Base-by-base conservation (phyloP, 305 asterid species). In the Solanum hybrid region DNA sequence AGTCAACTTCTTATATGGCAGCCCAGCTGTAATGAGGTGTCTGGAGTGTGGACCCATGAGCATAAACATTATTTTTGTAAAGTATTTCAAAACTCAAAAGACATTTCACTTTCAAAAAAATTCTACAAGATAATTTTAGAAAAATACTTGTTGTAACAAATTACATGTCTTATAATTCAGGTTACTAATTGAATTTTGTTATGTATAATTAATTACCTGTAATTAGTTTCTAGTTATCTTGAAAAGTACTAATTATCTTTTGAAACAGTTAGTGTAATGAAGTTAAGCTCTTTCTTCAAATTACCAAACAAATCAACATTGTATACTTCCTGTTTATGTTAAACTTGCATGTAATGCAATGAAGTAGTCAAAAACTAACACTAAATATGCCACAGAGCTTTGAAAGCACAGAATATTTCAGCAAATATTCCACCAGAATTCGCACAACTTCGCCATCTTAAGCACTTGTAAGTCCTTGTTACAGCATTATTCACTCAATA, bases 351-450 rank as follows among this genome's bases (percentile, higher is more conserved):
- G 12, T 45, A 27, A 0, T 84, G 88, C 41, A 84, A 29, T 10
- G 41, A 4, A 88, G n/a, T 51, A 13, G 79, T 88, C n/a, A 76
- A 20, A 89, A 88, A 39, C 77, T 65, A 51, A 89, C 57, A 88
- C 88, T 90, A 84, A 51, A 29, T 31, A 45, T 84, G 41, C 12
- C 29, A 91, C 95, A 97, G 99, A 93, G 95, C 97, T 90, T 90
- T 97, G 95, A 97, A 96, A 93, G 93, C 92, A 17, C 98, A 96
- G 91, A 97, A 97, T 90, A 88, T 95, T 75, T 93, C 99, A 2
- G 98, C 96, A 91, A 88, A 32, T 51, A 91, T 97, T 81, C 97
- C 99, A 32, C 93, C 95, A 1, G 97, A 93, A 88, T 96, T 97
- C 41, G 93, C 97, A 85, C 94, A 91, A 93, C 95, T 97, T 91